phyloP scores from a whole-genome alignment of 2,329 filamentous ascomycete genomes.

The Akanthomyces muscarius region DNA sequence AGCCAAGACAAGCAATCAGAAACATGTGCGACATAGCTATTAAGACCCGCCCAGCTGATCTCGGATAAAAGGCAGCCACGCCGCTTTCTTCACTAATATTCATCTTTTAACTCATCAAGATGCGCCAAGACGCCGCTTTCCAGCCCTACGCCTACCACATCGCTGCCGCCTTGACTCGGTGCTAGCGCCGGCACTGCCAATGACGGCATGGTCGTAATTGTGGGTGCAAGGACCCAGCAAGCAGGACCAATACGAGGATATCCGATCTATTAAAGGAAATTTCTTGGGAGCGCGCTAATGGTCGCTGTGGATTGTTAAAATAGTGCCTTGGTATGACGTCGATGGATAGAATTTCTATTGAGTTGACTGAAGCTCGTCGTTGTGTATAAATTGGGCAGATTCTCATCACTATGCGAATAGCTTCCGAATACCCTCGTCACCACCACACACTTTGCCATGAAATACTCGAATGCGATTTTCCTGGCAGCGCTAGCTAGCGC shows the following conservation, averaged over 20 bases:
- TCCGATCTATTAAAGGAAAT: constrained; percentile 8
- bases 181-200: background rate
- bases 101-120: background rate
- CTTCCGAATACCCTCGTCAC: background rate
- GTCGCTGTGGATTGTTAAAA: background rate
- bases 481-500: constrained; percentile 10
- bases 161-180: background rate
- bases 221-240: constrained; percentile 10
- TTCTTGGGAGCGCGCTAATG: background rate
- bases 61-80: background rate
- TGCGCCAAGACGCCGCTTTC: background rate
- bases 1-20: background rate
- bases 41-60: background rate
- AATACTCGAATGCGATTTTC: background rate
- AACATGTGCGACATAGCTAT: background rate
- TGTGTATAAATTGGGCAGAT: constrained; percentile 3
- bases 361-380: background rate
- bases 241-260: constrained; percentile 10
- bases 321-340: constrained; percentile 15
- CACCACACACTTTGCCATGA: background rate
- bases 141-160: background rate
- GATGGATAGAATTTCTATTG: background rate
- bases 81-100: background rate
- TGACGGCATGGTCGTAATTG: constrained; percentile 15
- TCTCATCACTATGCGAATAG: background rate